Conservation (phyloP, 371 early-diverging fungal species). For the Syncephalastrum monosporum region DNA sequence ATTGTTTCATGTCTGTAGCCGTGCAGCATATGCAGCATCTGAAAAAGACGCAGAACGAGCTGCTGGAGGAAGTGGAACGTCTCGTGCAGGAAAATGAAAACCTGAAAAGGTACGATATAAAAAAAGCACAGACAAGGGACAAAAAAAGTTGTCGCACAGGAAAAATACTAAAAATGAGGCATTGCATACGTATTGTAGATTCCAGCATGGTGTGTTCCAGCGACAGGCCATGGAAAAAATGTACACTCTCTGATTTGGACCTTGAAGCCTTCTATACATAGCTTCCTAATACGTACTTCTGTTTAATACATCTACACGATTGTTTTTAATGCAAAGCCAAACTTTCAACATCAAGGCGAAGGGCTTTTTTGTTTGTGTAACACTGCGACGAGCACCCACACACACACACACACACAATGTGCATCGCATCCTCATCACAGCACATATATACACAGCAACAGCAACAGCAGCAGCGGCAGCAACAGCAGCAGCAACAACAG, state of each 20-base stretch:
- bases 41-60: slow-evolving; percentile 40
- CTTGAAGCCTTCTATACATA: slow-evolving; percentile 4
- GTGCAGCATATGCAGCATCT: slow-evolving; percentile 52
- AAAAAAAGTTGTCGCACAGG: background rate
- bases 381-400: too few relatives aligned
- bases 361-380: too few relatives aligned
- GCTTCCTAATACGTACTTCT: slow-evolving; percentile 2
- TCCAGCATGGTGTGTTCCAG: slow-evolving; percentile 47
- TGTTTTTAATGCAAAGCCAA: slow-evolving; percentile 1
- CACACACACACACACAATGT: too few relatives aligned
- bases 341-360: too few relatives aligned
- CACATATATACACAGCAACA: too few relatives aligned
- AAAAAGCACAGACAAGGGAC: background rate
- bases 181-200: slow-evolving; percentile 17
- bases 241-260: slow-evolving; percentile 31
- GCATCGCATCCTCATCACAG: too few relatives aligned
- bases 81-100: slow-evolving; percentile 48
- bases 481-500: too few relatives aligned
- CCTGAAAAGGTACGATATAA: slow-evolving; percentile 42
- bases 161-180: background rate
- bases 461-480: too few relatives aligned
- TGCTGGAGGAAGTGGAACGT: slow-evolving; percentile 48
- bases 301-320: background rate
- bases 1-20: slow-evolving; percentile 19
- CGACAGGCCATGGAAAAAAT: slow-evolving; percentile 54